Evolutionary conservation across 208 protist species (phyloP).

Genomic region (Ichthyophonus hoferi): DNA sequence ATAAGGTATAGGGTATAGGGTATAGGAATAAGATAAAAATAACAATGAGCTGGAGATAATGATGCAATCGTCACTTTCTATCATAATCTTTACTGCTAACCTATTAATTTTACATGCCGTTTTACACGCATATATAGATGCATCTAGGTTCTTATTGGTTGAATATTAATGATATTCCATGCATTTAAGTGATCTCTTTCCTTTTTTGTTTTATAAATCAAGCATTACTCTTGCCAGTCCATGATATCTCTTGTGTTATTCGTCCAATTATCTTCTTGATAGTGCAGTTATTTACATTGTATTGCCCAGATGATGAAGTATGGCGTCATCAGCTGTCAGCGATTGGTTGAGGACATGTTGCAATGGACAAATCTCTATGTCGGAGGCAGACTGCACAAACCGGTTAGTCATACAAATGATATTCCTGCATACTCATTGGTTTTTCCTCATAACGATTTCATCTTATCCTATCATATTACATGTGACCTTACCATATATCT

Average conservation of each 20-base stretch:
- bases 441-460: no score
- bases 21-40: no score
- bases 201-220: not conserved
- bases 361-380: conserved; percentile 26
- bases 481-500: no score
- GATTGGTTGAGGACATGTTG: not conserved
- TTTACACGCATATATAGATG: not conserved
- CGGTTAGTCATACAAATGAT: not conserved
- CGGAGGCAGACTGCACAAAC: conserved; percentile 26
- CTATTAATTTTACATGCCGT: no score
- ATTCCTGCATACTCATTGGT: no score
- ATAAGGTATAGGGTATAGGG: no score
- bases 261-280: not conserved
- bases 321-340: not conserved
- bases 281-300: not conserved
- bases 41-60: no score
- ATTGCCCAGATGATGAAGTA: conserved; percentile 20
- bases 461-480: no score
- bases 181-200: not conserved
- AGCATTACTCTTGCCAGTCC: not conserved
- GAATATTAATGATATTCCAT: not conserved
- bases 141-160: not conserved
- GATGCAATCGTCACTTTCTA: no score
- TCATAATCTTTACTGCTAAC: no score
- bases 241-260: not conserved